Evolutionary conservation across 2,329 filamentous ascomycete species (phyloP), one percentile per base, ranked within the genome.

Genomic region (Fusarium brachygibbosum): DNA sequence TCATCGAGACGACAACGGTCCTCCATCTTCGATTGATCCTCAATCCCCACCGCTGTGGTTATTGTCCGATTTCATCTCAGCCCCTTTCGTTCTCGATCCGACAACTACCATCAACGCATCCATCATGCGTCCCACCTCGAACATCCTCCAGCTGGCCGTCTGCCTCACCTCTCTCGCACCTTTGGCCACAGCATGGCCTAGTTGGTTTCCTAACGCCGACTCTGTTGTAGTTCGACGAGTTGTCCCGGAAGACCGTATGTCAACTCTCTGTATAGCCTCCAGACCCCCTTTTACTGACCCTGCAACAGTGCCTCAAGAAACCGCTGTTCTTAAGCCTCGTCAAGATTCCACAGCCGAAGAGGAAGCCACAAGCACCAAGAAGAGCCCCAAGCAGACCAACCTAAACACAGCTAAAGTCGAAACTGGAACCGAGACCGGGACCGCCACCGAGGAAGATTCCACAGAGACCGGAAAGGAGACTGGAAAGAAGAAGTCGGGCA

Each of bases 151-250:
- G 44, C 74, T 87, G 70, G 82, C 86, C 52, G 68, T 85, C 57
- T 80, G 88, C 69, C 80, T 89, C 17, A 78, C 79, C 42, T 83
- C 87, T 32, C 77, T 88, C 54, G 78, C 84, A 11, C 81, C 84
- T 17, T 69, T 86, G 23, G 82, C 83, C n/a, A 82, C 85, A 55
- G 86, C 83, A 58, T 89, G 87, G 87, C 84, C 87, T 21, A 78
- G 76, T 66, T 88, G 85, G 83, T 78, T 89, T 37, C 86, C 87
- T 19, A 82, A 85, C 14, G 48, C 83, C 35, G 84, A 88, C 67
- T 75, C 83, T 16, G 75, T 90, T 35, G 78, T 89, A 40, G 86
- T 64, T 13, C 34, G 37, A 52, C 50, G 58, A 29, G 60, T 71
- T 49, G 50, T 46, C 12, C 28, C 57, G 10, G 38, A 65, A 61